Percentiles rank a stretch among this genome's conserved stretches.
Evolutionary conservation across 768 basidiomycete species (phyloP).

Genomic region (Pulveroboletus sp.): DNA sequence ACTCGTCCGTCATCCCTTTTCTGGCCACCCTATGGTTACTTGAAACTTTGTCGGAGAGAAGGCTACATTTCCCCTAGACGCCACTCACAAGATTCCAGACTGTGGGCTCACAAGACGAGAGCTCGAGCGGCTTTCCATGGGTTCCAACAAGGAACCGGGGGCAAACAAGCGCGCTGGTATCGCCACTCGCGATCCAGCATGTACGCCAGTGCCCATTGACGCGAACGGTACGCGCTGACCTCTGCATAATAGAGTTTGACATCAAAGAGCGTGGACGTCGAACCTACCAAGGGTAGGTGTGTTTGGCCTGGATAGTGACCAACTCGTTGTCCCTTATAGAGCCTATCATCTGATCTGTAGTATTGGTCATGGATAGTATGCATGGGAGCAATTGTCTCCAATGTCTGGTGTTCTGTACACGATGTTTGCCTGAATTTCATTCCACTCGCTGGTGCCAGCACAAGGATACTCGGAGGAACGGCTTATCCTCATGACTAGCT

Average conservation of each 20-base stretch:
- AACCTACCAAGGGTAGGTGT: conserved; percentile 2
- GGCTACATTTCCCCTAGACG: conserved; percentile 18
- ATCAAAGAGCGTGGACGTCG: conserved; percentile 9
- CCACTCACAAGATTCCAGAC: conserved; percentile 19
- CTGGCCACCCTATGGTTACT: conserved; percentile 5
- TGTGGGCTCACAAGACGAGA: conserved; percentile 20
- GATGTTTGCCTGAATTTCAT: neutral
- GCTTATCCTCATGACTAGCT: neutral
- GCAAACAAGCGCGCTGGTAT: conserved; percentile 28
- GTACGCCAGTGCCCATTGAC: neutral
- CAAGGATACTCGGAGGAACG: neutral
- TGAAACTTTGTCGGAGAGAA: conserved; percentile 28
- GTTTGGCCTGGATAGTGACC: neutral
- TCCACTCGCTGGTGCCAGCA: neutral
- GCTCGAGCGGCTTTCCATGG: conserved; percentile 9
- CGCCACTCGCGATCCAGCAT: conserved; percentile 21
- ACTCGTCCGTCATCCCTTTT: no score
- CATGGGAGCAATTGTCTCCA: neutral
- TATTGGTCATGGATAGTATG: neutral
- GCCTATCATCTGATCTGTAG: neutral
- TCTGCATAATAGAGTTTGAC: conserved; percentile 10
- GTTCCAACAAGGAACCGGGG: conserved; percentile 13
- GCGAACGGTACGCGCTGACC: neutral
- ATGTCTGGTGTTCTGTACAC: neutral
- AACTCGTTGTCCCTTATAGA: neutral